phyloP scores from a whole-genome alignment of 2,329 filamentous ascomycete species.

The Talaromyces amestolkiae region DNA sequence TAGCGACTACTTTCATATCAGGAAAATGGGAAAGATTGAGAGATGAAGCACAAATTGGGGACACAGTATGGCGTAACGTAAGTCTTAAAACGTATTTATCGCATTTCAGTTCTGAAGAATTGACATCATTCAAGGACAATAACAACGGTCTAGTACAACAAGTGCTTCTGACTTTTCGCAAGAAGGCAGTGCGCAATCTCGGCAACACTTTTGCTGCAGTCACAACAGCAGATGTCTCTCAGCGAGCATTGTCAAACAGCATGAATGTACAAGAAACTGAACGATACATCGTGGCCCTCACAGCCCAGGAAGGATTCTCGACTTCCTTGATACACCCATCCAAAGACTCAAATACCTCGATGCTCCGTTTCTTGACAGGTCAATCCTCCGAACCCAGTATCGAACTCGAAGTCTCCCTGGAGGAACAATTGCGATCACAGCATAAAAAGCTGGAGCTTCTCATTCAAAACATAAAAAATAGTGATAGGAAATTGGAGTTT shows the following conservation, averaged over 20 bases:
- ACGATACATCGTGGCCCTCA: constrained; percentile 44
- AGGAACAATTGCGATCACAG: constrained; percentile 49
- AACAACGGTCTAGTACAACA: constrained; percentile 70
- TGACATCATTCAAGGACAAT: constrained; percentile 55
- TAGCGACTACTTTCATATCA: constrained; percentile 68
- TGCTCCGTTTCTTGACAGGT: constrained; percentile 53
- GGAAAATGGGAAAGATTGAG: constrained; percentile 59
- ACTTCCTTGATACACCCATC: constrained; percentile 50
- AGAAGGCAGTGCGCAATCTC: constrained; percentile 71
- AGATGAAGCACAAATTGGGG: constrained; percentile 61
- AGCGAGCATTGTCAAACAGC: constrained; percentile 32
- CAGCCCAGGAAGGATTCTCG: constrained; percentile 50
- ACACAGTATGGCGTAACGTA: constrained; percentile 60
- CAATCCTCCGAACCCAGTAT: constrained; percentile 34
- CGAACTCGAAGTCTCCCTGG: constrained; percentile 35
- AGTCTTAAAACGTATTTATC: constrained; percentile 22
- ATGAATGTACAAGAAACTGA: constrained; percentile 31
- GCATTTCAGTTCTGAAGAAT: background rate
- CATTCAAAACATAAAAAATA: constrained; percentile 52
- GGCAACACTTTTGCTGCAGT: constrained; percentile 68
- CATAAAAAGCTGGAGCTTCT: constrained; percentile 52
- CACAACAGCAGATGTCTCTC: constrained; percentile 50
- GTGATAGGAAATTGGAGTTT: constrained; percentile 56
- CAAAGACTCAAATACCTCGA: constrained; percentile 40
- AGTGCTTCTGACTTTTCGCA: constrained; percentile 68